Base-by-base conservation (phyloP, 1,284 basidiomycete genomes). In the Thelephora terrestris region DNA sequence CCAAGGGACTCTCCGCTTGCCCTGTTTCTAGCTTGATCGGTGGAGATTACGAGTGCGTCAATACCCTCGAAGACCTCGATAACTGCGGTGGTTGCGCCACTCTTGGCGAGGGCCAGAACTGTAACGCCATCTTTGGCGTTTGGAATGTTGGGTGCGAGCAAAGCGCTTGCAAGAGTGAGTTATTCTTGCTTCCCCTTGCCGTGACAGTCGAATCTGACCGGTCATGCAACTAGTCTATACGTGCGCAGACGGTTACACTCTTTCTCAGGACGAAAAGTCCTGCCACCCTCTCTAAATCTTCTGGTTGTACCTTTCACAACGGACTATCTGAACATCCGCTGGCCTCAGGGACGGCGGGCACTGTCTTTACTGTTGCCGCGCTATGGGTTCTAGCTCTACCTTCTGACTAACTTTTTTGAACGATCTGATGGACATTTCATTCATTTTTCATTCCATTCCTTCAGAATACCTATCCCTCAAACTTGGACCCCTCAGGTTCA, bases 21-120 rank as follows among this genome's bases (percentile, higher is more conserved):
- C 79, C 81, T 20, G 70, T 85, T 53, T 48, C 63, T 14, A 71
- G 69, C 25, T 51, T 67, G 18, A 58, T 55, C 9, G 61, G 61
- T 43, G 68, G 67, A 36, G 74, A 78, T 48, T 82, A 75, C 56
- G 83, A 86, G 61, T 87, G 83, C 53, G 53, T 82, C 40, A 78
- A 83, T 60, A 72, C 70, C 46, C 54, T 59, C 12, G 64, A 64
- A 27, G 80, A 84, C 53, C 69, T 83, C 37, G 67, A 72, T 52
- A 76, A 78, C 44, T 91, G 87, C 62, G 86, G 86, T 57, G 88
- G 88, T 38, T 91, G 86, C 60, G 64, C 75, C 4, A 73, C 76
- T 7, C 64, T 71, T 24, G 78, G 79, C 29, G 61, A 71, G 46
- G 87, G 87, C 27, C 67, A 76, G 58, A 82, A 91, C 63, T 91